Conservation (phyloP, 371 early-diverging fungal genomes). For the Nematocida major region DNA sequence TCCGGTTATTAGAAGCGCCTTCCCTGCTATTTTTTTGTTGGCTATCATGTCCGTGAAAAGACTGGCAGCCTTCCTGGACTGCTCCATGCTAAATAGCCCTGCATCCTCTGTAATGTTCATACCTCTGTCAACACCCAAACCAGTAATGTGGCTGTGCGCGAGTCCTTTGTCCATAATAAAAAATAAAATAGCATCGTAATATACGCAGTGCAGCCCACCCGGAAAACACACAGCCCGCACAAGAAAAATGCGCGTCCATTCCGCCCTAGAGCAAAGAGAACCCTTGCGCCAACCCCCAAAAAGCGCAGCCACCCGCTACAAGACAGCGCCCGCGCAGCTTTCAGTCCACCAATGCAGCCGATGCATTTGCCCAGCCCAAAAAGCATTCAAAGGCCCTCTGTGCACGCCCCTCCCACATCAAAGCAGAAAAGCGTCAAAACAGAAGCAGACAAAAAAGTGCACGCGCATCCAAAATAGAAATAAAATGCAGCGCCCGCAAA, state of each 20-base stretch:
- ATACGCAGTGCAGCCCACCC: not conserved
- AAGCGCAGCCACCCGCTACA: too few relatives aligned
- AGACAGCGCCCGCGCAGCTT: too few relatives aligned
- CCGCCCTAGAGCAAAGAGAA: too few relatives aligned
- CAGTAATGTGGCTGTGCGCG: constrained; percentile 54
- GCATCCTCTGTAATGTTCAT: not conserved
- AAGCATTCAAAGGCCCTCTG: too few relatives aligned
- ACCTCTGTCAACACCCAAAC: constrained; percentile 49
- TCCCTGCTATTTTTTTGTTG: constrained; percentile 52
- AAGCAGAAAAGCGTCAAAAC: too few relatives aligned
- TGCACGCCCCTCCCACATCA: too few relatives aligned
- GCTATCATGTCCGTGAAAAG: constrained; percentile 53
- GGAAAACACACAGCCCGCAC: not conserved
- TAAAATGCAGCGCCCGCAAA: too few relatives aligned
- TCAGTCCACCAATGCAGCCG: too few relatives aligned
- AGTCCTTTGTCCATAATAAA: constrained; percentile 50
- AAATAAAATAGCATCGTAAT: not conserved
- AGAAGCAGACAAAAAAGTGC: too few relatives aligned
- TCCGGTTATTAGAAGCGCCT: constrained; percentile 52
- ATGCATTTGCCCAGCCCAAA: too few relatives aligned
- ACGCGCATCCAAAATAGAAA: too few relatives aligned
- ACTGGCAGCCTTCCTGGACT: constrained; percentile 45
- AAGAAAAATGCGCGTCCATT: not conserved
- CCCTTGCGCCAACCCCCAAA: too few relatives aligned
- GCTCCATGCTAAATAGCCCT: constrained; percentile 49